Evolutionary conservation across 1,284 basidiomycete species (phyloP), one percentile per base, ranked within the genome.

Genomic region (Exobasidium rhododendri): DNA sequence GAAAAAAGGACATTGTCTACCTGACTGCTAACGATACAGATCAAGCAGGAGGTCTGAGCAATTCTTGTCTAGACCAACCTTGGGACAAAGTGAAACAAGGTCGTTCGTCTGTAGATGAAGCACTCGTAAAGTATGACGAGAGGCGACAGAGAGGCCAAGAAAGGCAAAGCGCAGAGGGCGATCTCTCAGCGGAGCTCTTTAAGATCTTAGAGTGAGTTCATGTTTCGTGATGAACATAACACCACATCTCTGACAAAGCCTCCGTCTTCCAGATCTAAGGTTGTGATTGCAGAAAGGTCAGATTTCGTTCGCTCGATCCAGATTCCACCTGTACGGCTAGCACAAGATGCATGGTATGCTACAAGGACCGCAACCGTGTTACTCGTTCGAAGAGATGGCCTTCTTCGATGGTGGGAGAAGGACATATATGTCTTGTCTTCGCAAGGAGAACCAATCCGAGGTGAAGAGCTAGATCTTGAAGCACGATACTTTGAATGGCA

Each of bases 341-440:
- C 13, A n/a, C 20, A 28, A 31, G 14, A 30, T 30, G 24, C 40
- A 2, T 59, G 31, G 26, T 60, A 52, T 24, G 58, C 44, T 4
- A 60, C 58, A 17, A 32, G 58, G 45, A 60, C 58, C 4, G 29
- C 55, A 24, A 60, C 58, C n/a, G 53, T 60, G 2, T 11, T 60
- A 2, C 45, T 60, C 2, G 58, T 60, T 13, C 17, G 32, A 17
- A 13, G 52, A 44, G 35, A 53, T 56, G 58, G 56, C 14, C 29
- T 31, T 6, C 32, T 40, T 45, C 52, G 26, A 20, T 60, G 50
- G 29, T 32, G 50, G 24, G 58, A 60, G 45, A 59, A 49, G 29
- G 58, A 60, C 24, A 43, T 59, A 22, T 29, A 59, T 56, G 29
- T 49, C 2, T 6, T 58, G n/a, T 30, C 32, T 58, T 32, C 44